Evolutionary conservation across 345 rosid species (phyloP).

Genomic region (Microthlaspi erraticum): DNA sequence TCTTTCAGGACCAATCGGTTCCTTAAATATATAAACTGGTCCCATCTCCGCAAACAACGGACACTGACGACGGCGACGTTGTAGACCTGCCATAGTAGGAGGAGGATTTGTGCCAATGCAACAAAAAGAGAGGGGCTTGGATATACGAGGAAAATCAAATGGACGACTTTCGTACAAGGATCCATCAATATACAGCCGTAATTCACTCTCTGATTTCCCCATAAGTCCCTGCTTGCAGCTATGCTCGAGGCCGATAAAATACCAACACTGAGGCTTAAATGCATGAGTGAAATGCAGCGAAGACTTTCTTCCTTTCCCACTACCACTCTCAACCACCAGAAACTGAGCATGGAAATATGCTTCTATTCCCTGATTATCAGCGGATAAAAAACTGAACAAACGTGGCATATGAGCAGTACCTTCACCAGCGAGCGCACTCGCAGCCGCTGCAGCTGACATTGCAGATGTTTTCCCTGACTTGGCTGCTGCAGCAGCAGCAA

Average conservation of each 20-base stretch:
- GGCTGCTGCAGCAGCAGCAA: constrained; percentile 98
- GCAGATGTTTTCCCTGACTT: constrained; percentile 98
- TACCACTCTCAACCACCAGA: constrained; percentile 94
- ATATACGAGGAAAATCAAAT: constrained; percentile 93
- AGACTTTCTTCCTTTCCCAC: constrained; percentile 94
- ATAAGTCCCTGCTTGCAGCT: constrained; percentile 77
- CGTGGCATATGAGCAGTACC: constrained; percentile 99
- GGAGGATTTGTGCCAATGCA: constrained; percentile 99
- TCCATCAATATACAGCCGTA: constrained; percentile 92
- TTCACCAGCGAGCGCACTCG: constrained; percentile 99
- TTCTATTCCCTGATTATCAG: constrained; percentile 96
- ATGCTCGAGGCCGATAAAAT: constrained; percentile 95
- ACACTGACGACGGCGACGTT: constrained; percentile 98
- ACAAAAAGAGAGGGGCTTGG: constrained; percentile 95
- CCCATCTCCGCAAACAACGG: constrained; percentile 99
- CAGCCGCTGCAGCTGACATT: constrained; percentile 99
- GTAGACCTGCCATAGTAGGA: constrained; percentile 97
- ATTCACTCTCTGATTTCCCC: constrained; percentile 95
- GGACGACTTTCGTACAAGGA: constrained; percentile 90
- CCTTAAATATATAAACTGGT: constrained; percentile 92
- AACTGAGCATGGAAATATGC: constrained; percentile 99
- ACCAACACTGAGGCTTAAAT: constrained; percentile 99
- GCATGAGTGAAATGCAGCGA: constrained; percentile 98
- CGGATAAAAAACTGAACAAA: constrained; percentile 92
- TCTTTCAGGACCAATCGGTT: constrained; percentile 92